Percentiles rank a stretch among this genome's conserved stretches.
phyloP scores from a whole-genome alignment of 1,284 basidiomycete species.

The Ustilago vetiveriae region DNA sequence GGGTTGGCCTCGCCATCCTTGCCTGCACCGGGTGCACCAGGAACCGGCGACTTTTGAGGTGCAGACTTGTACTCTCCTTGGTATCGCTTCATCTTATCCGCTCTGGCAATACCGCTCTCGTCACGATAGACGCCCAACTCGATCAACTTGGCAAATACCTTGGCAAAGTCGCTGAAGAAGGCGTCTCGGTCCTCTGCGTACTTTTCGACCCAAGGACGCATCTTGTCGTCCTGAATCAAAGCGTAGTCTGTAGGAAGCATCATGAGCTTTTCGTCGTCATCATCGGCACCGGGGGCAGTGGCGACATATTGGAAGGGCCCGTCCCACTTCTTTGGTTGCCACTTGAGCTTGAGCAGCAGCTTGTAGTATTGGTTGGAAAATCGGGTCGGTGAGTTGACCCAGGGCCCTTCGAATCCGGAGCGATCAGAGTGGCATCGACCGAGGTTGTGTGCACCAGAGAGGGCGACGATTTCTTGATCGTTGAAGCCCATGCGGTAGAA shows the following conservation, averaged over 20 bases:
- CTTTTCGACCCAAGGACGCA: conserved; percentile 66
- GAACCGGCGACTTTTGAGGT: conserved; percentile 54
- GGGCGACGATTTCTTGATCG: conserved; percentile 72
- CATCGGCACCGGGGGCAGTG: conserved; percentile 62
- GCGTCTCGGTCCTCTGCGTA: conserved; percentile 71
- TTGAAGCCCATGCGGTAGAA: conserved; percentile 72
- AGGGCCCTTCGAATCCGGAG: conserved; percentile 65
- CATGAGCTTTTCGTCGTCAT: conserved; percentile 70
- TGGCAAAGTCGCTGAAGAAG: conserved; percentile 72
- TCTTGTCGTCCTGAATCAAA: conserved; percentile 61
- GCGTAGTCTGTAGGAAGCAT: conserved; percentile 70
- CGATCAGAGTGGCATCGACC: conserved; percentile 67
- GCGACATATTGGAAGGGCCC: conserved; percentile 68
- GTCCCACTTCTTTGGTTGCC: conserved; percentile 70
- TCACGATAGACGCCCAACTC: conserved; percentile 67
- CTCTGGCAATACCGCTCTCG: conserved; percentile 62
- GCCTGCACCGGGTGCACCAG: conserved; percentile 45
- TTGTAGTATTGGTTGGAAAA: conserved; percentile 66
- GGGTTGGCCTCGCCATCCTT: conserved; percentile 51
- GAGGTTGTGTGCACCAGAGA: conserved; percentile 72
- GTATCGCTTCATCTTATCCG: conserved; percentile 54
- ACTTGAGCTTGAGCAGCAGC: conserved; percentile 70
- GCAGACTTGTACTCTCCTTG: conserved; percentile 62
- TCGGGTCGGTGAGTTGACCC: conserved; percentile 63
- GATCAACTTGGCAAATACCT: conserved; percentile 67